These are phyloP conservation scores for Oldenlandia corymbosa DNA, from an alignment of 257 asterid species.

Conservation along the genomic window DNA sequence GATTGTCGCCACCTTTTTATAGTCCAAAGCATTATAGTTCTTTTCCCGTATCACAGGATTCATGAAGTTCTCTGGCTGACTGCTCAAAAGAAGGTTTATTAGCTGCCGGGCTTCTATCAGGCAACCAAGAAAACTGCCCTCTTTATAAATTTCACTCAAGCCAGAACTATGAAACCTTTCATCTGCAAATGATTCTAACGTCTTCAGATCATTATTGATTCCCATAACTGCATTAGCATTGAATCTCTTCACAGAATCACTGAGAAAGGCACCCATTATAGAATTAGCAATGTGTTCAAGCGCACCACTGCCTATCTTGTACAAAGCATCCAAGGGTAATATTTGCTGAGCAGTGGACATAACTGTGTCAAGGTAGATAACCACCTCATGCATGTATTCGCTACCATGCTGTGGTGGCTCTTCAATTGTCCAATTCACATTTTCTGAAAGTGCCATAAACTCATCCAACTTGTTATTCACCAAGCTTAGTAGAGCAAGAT, in stretches of 20 bases:
- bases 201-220: conserved; percentile 58
- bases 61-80: conserved; percentile 91
- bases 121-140: conserved; percentile 64
- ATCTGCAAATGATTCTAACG: conserved; percentile 73
- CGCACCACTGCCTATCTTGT: conserved; percentile 87
- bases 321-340: conserved; percentile 75
- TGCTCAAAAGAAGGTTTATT: conserved; percentile 74
- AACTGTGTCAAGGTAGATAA: conserved; percentile 76
- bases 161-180: conserved; percentile 77
- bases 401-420: conserved; percentile 59
- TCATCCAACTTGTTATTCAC: conserved; percentile 73
- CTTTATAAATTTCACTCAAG: conserved; percentile 62
- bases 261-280: conserved; percentile 54
- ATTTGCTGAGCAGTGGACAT: conserved; percentile 89
- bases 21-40: conserved; percentile 65
- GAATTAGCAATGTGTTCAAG: conserved; percentile 77
- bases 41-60: conserved; percentile 88
- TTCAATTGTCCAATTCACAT: conserved; percentile 76
- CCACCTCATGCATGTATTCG: conserved; percentile 66
- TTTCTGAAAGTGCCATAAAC: conserved; percentile 66
- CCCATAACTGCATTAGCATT: conserved; percentile 53
- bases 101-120: conserved; percentile 76
- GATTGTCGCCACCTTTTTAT: conserved; percentile 73
- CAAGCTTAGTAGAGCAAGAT: conserved; percentile 57
- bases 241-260: conserved; percentile 72